These are phyloP conservation scores for Phoma herbarum DNA, from an alignment of 2,329 filamentous ascomycete species.

Conservation along the genomic window DNA sequence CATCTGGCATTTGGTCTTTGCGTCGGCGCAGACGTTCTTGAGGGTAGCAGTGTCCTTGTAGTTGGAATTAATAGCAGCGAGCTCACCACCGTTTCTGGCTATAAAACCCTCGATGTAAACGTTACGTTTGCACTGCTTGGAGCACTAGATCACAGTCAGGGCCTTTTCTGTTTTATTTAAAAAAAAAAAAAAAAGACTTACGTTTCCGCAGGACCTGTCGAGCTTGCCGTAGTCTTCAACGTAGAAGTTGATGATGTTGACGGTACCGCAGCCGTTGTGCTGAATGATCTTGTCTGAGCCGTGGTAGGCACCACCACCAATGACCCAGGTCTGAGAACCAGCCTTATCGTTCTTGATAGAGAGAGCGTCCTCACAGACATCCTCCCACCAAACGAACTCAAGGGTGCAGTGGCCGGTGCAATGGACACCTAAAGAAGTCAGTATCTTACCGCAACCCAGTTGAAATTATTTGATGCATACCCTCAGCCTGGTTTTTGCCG, in stretches of 20 bases:
- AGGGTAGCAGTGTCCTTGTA: slow-evolving; percentile 20
- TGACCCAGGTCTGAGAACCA: slow-evolving; percentile 48
- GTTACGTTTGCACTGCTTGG: not conserved
- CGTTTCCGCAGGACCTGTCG: not conserved
- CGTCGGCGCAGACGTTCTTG: slow-evolving; percentile 39
- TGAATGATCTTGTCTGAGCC: slow-evolving; percentile 53
- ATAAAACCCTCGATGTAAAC: not conserved
- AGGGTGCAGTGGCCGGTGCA: not conserved
- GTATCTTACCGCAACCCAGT: not conserved
- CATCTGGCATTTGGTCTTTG: slow-evolving; percentile 38
- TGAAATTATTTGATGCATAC: not conserved
- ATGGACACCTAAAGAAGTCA: not conserved
- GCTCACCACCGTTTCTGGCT: not conserved
- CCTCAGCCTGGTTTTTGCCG: not conserved
- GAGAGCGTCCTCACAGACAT: not conserved
- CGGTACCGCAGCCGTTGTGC: slow-evolving; percentile 52
- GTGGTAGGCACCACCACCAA: slow-evolving; percentile 51
- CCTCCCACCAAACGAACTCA: not conserved
- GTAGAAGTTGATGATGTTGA: slow-evolving; percentile 48
- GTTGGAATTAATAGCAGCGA: not conserved
- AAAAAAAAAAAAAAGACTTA: not conserved
- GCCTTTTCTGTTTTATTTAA: not conserved
- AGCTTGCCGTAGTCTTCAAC: not conserved
- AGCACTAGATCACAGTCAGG: not conserved
- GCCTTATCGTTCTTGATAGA: not conserved